Evolutionary conservation across 768 basidiomycete species (phyloP), one percentile per base, ranked within the genome.

Genomic region (Hysterangium stoloniferum): DNA sequence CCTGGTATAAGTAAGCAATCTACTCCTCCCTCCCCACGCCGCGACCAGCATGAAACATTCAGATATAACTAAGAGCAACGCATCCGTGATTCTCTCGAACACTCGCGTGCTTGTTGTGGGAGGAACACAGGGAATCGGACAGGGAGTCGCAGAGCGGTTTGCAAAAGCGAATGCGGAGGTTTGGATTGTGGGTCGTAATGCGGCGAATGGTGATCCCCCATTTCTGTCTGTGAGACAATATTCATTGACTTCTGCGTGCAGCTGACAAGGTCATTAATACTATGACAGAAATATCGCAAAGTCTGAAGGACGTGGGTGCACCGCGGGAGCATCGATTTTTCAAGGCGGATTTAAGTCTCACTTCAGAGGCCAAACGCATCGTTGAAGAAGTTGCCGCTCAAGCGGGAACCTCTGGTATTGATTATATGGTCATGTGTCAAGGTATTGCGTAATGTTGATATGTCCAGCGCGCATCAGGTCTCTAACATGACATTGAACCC

Each of bases 61-160:
- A 41, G 19, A 13, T 12, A 19, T 41, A 20, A 41, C 22, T 8
- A 25, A 20, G 20, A 22, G 9, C 28, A 41, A 41, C 19, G 40
- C 22, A 11, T 19, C 40, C 28, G 11, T 41, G 20, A 19, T 11
- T 4, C 13, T 25, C 6, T 20, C 13, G 11, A 25, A 11, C 19
- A 25, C 22, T 8, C 40, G 40, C 17, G 40, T 41, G 22, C 40
- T 41, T 11, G 40, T 68, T 53, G 61, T 66, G 15, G 66, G 66
- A 32, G 67, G 67, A 11, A 67, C 66, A 7, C 57, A 61, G 17
- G 67, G 67, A 7, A 60, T 66, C 45, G 72, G 71, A 9, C 61
- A 65, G 45, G 77, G 74, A 5, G 72, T 74, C 56, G 75, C 74
- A 0, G 62, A 70, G 40, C 63, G 68, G 5, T 71, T 78, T 45